These are phyloP conservation scores for Pleurotus platypus DNA, from an alignment of 768 basidiomycete species.

Conservation along the genomic window DNA sequence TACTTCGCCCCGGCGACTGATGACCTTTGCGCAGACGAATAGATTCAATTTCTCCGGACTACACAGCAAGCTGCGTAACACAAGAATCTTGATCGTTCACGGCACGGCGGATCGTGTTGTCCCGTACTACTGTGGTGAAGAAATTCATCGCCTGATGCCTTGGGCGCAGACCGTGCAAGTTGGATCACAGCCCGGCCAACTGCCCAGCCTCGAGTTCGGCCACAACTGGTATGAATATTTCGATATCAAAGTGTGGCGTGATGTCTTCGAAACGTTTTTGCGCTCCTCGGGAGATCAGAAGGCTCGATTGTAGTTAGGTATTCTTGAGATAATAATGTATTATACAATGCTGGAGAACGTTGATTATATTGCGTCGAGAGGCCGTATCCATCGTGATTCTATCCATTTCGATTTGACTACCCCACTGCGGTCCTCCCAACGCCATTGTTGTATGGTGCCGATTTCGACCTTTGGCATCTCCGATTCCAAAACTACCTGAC, in stretches of 20 bases:
- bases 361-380: constrained; percentile 27
- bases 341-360: background rate
- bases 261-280: constrained; percentile 34
- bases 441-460: background rate
- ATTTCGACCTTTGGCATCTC: constrained; percentile 11
- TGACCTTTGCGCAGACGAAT: constrained; percentile 15
- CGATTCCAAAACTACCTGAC: constrained; percentile 13
- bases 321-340: background rate
- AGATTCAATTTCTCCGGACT: constrained; percentile 26
- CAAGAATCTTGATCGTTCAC: constrained; percentile 35
- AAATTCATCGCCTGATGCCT: constrained; percentile 31
- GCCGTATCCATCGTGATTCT: constrained; percentile 35
- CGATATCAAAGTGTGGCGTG: constrained; percentile 34
- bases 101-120: constrained; percentile 35
- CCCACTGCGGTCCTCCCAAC: background rate
- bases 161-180: constrained; percentile 30
- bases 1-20: background rate
- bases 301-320: constrained; percentile 6
- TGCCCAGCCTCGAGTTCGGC: constrained; percentile 35
- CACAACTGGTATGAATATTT: constrained; percentile 48
- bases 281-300: background rate
- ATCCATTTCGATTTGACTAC: constrained; percentile 36
- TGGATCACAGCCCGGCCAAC: constrained; percentile 27
- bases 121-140: constrained; percentile 31
- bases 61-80: constrained; percentile 26